Evolutionary conservation across 352 stramenopile species (phyloP).

Genomic region (Phytophthora colocasiae): DNA sequence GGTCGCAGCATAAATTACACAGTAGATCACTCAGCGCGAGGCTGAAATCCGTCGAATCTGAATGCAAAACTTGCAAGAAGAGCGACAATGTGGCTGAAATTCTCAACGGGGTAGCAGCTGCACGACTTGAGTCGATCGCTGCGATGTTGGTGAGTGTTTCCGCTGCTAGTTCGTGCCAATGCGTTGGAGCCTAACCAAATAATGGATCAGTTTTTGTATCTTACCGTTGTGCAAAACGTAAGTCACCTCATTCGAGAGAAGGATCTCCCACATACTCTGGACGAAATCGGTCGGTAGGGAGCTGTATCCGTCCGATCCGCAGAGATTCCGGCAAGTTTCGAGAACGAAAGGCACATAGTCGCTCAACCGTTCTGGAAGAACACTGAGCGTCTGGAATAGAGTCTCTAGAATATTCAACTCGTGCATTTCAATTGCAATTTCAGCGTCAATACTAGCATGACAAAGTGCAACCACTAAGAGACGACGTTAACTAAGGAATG

Average conservation of each 20-base stretch:
- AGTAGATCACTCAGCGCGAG: slow-evolving; percentile 65
- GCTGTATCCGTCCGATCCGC: slow-evolving; percentile 27
- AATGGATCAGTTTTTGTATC: background rate
- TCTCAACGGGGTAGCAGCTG: slow-evolving; percentile 33
- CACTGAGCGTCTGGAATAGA: slow-evolving; percentile 42
- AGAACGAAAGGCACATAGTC: slow-evolving; percentile 39
- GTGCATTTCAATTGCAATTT: slow-evolving; percentile 53
- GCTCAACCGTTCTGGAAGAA: slow-evolving; percentile 25
- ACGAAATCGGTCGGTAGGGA: slow-evolving; percentile 31
- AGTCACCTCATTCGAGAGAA: slow-evolving; percentile 28
- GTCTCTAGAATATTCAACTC: slow-evolving; percentile 37
- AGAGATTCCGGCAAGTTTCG: slow-evolving; percentile 64
- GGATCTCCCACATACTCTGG: slow-evolving; percentile 33
- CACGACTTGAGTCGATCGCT: slow-evolving; percentile 18
- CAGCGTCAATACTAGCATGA: slow-evolving; percentile 63
- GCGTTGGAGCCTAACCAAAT: background rate
- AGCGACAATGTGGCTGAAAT: slow-evolving; percentile 40
- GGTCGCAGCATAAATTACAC: slow-evolving; percentile 64
- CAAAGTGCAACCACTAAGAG: slow-evolving; percentile 58
- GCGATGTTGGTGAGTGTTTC: slow-evolving; percentile 56
- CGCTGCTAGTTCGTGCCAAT: slow-evolving; percentile 40
- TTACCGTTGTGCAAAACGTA: background rate
- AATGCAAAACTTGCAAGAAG: slow-evolving; percentile 38
- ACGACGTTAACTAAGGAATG: background rate
- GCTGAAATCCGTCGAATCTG: slow-evolving; percentile 25